phyloP scores from a whole-genome alignment of 106 monocot species.

The Platanthera zijinensis region DNA sequence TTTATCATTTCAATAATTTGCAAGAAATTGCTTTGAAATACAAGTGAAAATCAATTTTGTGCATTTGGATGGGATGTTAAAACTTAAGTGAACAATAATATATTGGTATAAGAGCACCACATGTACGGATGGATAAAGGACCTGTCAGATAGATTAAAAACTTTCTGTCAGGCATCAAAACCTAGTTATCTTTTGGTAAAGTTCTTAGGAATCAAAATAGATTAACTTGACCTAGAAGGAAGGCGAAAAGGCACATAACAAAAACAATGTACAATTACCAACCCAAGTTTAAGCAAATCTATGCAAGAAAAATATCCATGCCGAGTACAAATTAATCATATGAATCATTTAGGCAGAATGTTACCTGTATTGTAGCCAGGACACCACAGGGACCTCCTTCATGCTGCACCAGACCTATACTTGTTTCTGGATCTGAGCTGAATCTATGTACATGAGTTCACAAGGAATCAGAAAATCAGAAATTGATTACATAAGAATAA shows the following conservation, averaged over 20 bases:
- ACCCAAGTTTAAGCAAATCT: not conserved
- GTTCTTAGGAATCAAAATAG: not conserved
- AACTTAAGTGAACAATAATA: too few species aligned
- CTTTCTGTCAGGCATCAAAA: not conserved
- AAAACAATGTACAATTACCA: not conserved
- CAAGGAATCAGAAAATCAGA: not conserved
- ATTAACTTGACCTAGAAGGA: not conserved
- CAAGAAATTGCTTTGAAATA: too few species aligned
- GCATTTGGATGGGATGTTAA: too few species aligned
- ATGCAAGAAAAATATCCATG: not conserved
- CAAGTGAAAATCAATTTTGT: too few species aligned
- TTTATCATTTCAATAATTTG: too few species aligned
- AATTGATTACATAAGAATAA: not conserved
- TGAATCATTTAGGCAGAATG: not conserved
- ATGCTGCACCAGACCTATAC: constrained; percentile 90
- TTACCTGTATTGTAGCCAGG: constrained; percentile 88
- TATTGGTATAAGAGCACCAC: too few species aligned
- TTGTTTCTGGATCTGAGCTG: constrained; percentile 94
- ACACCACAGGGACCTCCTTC: constrained; percentile 99
- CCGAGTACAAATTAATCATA: not conserved
- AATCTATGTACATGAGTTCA: constrained; percentile 47
- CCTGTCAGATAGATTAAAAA: too few species aligned
- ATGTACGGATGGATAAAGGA: too few species aligned
- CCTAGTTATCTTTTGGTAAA: not conserved
- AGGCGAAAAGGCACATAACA: not conserved